Evolutionary conservation across 129 eudicot genomes (phyloP).

Genomic region (Calendula officinalis): DNA sequence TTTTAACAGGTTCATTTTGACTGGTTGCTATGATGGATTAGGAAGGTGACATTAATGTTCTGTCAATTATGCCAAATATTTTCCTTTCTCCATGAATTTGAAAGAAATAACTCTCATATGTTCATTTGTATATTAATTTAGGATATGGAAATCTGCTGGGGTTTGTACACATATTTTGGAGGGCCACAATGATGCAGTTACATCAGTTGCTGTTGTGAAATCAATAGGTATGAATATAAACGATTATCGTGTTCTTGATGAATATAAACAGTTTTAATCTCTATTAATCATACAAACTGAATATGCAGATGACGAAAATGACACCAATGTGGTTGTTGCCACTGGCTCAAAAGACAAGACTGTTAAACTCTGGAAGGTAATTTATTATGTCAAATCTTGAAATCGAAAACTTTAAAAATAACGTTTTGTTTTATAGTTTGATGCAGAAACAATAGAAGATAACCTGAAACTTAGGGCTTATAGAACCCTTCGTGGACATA

Average conservation of each 20-base stretch:
- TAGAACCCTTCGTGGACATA: constrained; percentile 79
- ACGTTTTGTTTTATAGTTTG: constrained; percentile 41
- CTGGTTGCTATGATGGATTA: constrained; percentile 83
- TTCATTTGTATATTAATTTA: constrained; percentile 18
- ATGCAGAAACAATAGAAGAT: constrained; percentile 45
- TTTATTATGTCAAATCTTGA: neutral
- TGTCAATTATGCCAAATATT: neutral
- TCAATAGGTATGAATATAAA: constrained; percentile 39
- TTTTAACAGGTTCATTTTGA: constrained; percentile 68
- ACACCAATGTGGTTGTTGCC: constrained; percentile 49
- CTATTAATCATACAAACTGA: neutral
- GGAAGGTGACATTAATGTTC: constrained; percentile 51
- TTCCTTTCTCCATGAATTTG: neutral
- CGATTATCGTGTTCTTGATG: neutral
- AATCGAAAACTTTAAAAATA: constrained; percentile 13
- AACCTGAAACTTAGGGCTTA: constrained; percentile 53
- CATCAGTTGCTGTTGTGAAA: constrained; percentile 64
- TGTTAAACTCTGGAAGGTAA: constrained; percentile 78
- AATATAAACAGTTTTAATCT: neutral
- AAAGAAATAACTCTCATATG: neutral
- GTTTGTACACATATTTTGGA: constrained; percentile 75
- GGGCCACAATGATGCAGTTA: constrained; percentile 77
- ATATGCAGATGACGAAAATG: constrained; percentile 36
- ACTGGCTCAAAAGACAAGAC: constrained; percentile 89
- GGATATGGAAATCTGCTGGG: constrained; percentile 87